Base-by-base conservation (phyloP, 805 yeast species). In the Ogataea philodendri region DNA sequence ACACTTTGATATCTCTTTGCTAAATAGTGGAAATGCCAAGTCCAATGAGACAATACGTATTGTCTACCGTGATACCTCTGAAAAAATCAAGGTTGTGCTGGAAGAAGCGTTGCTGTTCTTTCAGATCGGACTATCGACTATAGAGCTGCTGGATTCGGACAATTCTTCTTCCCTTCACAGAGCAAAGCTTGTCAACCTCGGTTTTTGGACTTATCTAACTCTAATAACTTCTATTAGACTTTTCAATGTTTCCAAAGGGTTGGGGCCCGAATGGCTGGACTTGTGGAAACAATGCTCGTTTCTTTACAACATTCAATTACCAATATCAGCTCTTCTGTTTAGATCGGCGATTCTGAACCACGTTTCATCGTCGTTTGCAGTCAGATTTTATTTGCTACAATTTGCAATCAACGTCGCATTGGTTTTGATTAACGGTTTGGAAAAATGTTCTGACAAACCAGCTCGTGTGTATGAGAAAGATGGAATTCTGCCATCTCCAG, bases 401-500 rank as follows among this genome's bases (percentile, higher is more conserved):
- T 79, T 81, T 42, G 47, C 60, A 14, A 51, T 75, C 9, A 60
- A 73, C 24, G 32, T 69, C 1, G 26, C 63, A 0, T 62, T 84
- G 33, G 65, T 78, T 28, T 26, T 67, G 9, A 55, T 76, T 37
- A 69, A 74, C 41, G 70, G 79, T 48, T 66, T 82, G 5, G 76
- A 87, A 5, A 71, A 68, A 8, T 67, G 78, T 21, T 85, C 86
- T 15, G 90, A 86, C 59, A 74, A 72, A 43, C 80, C 86, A 10
- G 79, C 77, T 7, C 51, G 52, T 11, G 44, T 77, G 18, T 78
- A 74, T 51, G 71, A 73, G 33, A 68, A 71, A 32, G 51, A 48
- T 3, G 74, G 74, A 4, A 63, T 71, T 9, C 63, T 50, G 2
- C 90, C 97, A 6, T 84, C 96, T 2, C 81, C 84, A 0, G 97